Evolutionary conservation across 352 stramenopile genomes (phyloP), one percentile per base, ranked within the genome.

Genomic region (Phytophthora europaea): DNA sequence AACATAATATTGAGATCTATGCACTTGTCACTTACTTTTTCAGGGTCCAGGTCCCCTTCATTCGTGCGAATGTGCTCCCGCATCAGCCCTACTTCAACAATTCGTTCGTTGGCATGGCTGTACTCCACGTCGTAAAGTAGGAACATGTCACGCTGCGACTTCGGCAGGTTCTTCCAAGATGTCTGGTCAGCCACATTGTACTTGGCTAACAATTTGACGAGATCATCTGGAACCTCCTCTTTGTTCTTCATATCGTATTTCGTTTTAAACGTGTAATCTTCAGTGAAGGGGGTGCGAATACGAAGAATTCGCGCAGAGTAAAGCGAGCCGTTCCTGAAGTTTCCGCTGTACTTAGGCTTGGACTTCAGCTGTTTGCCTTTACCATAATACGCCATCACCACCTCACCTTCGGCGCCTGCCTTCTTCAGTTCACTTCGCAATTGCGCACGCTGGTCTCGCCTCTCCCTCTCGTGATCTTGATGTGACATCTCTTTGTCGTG

Each of bases 121-220:
- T 92, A 94, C 69, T 92, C 84, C 13, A 94, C 67, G 43, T 92
- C 87, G 31, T 92, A 94, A 3, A 94, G 66, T 58, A 94, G 61
- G 45, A 94, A 92, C 2, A 91, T 43, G 51, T 94, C 87, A 26
- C 87, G 87, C 2, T 82, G 74, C 7, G 62, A 55, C 61, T 70
- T 83, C 0, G 83, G 78, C 18, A 91, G 58, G 7, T 69, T 72
- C 6, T 89, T 53, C 87, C 87, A 94, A 15, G 80, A 81, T 6
- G 65, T 54, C 52, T 89, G 86, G 70, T 89, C 77, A 0, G 18
- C 67, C n/a, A 92, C 83, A 16, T 81, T 81, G 71, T 94, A 92
- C 52, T 79, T 76, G 3, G 18, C 22, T 3, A 94, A 72, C 2
- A 94, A 65, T 8, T 64, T 52, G 1, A 61, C 31, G 53, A 93